Base-by-base conservation (phyloP, 1,284 basidiomycete species). In the Melampsora allii-populina region DNA sequence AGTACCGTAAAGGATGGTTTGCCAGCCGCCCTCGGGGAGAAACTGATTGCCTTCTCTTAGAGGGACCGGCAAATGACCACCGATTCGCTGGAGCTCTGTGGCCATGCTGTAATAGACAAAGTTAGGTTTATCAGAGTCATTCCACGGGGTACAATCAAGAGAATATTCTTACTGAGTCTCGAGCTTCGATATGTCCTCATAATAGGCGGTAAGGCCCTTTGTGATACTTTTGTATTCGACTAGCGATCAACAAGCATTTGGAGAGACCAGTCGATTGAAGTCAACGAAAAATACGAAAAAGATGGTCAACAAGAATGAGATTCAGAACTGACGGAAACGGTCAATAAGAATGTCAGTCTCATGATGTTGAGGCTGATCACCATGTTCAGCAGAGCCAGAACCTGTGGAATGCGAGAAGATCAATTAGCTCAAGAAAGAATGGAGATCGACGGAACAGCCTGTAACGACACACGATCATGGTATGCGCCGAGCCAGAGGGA, bases 171-270 rank as follows among this genome's bases (percentile, higher is more conserved):
- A 72, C 68, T 36, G 46, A 24, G 60, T 58, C 56, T 72, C 68
- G 5, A 72, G 31, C 53, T 72, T 72, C 24, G 68, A 60, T 19
- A 72, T 63, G 31, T 58, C 68, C 39, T 72, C 68, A 58, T 64
- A 72, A 31, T 72, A 72, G 12, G 68, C 46, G 10, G 64, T 65
- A 12, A 72, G 63, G 12, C 68, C 68, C 56, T 72, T 72, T 50
- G 63, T 72, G 50, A 72, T 72, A 27, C 46, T 50, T 33, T 72
- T 72, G 27, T 72, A 72, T 65, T 72, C 68, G 31, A 65, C 68
- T 72, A 33, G 10, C 3, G 42, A 21, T 48, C n/a, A 53, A 4
- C n/a, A 24, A 31, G 24, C 17, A 17, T 17, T 21, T 39, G 27
- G 24, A 63, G 45, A 72, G 29, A 27, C 17, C 42, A 2, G 24